Conservation (phyloP, 2,329 filamentous ascomycete genomes). For the Ascochyta clinopodiicola region DNA sequence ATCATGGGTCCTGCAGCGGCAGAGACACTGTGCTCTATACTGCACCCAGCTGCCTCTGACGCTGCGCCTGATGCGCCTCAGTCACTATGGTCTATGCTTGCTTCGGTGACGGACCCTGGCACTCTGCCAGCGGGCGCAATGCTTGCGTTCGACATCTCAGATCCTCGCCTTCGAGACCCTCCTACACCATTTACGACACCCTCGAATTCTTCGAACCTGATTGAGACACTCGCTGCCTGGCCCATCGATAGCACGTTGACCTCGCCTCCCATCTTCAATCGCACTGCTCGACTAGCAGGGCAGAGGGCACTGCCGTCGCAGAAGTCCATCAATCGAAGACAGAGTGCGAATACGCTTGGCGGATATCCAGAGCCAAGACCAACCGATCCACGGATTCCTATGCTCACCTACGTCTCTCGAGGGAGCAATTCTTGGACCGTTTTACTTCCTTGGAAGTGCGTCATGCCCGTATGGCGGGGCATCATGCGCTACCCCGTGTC, state of each 20-base stretch:
- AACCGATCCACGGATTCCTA: conserved; percentile 77
- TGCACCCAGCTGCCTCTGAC: conserved; percentile 58
- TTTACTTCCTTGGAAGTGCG: conserved; percentile 88
- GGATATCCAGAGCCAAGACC: conserved; percentile 62
- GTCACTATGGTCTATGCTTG: conserved; percentile 39
- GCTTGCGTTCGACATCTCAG: conserved; percentile 74
- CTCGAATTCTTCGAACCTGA: conserved; percentile 37
- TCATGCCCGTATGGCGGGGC: conserved; percentile 83
- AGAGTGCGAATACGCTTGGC: conserved; percentile 68
- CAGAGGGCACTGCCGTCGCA: conserved; percentile 73
- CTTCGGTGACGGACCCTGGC: conserved; percentile 56
- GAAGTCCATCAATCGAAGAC: conserved; percentile 80
- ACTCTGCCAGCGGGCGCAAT: conserved; percentile 73
- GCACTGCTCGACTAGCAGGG: conserved; percentile 68
- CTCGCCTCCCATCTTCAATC: conserved; percentile 69
- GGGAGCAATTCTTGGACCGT: conserved; percentile 73
- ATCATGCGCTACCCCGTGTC: conserved; percentile 82
- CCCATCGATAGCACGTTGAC: conserved; percentile 63
- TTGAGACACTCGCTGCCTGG: conserved; percentile 71
- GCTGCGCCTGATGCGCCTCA: conserved; percentile 41
- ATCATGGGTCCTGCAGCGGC: conserved; percentile 77
- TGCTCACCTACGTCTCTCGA: conserved; percentile 71
- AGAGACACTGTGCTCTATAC: conserved; percentile 74
- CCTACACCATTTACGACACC: conserved; percentile 59
- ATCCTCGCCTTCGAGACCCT: conserved; percentile 82